A percentile compares a stretch with the other conserved stretches of the same genome.
phyloP scores from a whole-genome alignment of 768 basidiomycete species.

The Trametes coccinea region DNA sequence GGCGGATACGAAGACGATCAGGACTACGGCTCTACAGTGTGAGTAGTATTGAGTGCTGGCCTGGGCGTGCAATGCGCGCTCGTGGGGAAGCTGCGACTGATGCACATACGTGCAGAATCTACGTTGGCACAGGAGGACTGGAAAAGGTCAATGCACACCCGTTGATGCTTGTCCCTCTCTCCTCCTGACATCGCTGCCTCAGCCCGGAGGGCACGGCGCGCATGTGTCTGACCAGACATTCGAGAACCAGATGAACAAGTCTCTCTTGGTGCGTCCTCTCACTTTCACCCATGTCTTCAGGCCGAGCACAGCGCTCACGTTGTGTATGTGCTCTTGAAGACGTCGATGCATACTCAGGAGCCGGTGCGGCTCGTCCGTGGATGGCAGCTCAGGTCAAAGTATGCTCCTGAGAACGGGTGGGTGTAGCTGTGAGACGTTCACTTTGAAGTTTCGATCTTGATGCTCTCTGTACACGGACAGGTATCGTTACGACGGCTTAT shows the following conservation, averaged over 20 bases:
- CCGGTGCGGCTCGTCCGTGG: constrained; percentile 20
- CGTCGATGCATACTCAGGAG: constrained; percentile 8
- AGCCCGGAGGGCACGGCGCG: constrained; percentile 1
- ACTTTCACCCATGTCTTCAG: background rate
- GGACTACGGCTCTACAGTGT: constrained; percentile 20
- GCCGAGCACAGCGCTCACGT: background rate
- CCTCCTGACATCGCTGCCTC: too few relatives aligned
- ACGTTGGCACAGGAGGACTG: constrained; percentile 16
- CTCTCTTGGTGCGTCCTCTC: constrained; percentile 5
- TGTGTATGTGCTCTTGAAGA: background rate
- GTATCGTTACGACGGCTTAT: constrained; percentile 24
- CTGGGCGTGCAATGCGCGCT: too few relatives aligned
- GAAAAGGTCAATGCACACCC: background rate
- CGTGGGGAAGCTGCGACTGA: too few relatives aligned
- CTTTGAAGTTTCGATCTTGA: too few relatives aligned
- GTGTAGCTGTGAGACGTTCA: background rate
- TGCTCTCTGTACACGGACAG: background rate
- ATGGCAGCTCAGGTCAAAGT: constrained; percentile 6
- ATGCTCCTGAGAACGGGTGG: constrained; percentile 20
- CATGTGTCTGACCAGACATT: constrained; percentile 15
- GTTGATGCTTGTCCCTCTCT: background rate
- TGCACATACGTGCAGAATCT: background rate
- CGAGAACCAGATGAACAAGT: constrained; percentile 12
- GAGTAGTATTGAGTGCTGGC: background rate
- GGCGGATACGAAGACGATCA: constrained; percentile 22